These are phyloP conservation scores for Colletotrichum cordylinicola DNA, from an alignment of 2,329 filamentous ascomycete species.

Conservation along the genomic window DNA sequence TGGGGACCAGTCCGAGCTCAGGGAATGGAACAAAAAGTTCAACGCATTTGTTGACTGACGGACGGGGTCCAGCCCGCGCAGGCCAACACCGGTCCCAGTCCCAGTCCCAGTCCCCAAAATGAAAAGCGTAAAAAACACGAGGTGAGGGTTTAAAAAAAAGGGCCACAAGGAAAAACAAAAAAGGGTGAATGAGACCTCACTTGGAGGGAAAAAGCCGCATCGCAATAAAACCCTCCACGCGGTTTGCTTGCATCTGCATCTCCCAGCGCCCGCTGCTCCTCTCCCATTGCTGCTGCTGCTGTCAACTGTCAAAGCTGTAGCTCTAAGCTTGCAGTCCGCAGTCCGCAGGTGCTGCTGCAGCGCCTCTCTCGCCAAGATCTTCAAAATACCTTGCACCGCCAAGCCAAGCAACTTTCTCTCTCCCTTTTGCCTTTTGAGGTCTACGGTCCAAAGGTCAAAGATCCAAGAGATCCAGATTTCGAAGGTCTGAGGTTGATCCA, in stretches of 20 bases:
- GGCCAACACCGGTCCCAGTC: background rate
- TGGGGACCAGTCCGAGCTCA: background rate
- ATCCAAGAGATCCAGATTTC: background rate
- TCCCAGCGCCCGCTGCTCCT: background rate
- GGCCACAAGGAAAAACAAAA: background rate
- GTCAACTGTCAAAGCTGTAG: background rate
- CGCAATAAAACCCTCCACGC: constrained; percentile 9
- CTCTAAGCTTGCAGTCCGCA: background rate
- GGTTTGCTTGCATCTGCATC: background rate
- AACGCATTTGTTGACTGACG: background rate
- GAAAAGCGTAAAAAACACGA: background rate
- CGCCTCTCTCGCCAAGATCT: constrained; percentile 10
- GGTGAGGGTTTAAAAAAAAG: background rate
- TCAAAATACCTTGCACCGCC: constrained; percentile 8
- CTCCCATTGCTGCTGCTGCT: background rate
- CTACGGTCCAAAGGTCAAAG: background rate
- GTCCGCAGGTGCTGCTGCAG: background rate
- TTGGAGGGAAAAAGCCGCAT: background rate
- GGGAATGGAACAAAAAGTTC: background rate
- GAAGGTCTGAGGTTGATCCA: background rate
- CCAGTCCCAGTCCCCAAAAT: background rate
- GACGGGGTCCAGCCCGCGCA: background rate
- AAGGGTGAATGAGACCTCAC: background rate
- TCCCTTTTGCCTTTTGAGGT: background rate
- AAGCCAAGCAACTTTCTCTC: constrained; percentile 10